Conservation (phyloP, 2,329 filamentous ascomycete genomes). For the Helotiales sp. region DNA sequence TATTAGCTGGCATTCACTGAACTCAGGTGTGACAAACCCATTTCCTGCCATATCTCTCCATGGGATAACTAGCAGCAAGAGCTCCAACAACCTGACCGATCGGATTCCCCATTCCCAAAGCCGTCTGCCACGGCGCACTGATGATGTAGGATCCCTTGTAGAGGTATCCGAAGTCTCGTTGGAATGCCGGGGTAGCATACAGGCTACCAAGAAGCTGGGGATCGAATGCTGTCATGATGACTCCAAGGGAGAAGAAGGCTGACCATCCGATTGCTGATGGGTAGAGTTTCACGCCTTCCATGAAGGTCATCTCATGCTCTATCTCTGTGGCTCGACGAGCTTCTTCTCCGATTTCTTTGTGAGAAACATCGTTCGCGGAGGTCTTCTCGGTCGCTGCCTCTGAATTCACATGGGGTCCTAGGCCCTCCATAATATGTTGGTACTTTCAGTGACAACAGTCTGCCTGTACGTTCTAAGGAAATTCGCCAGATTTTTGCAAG, state of each 20-base stretch:
- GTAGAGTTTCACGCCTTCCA: slow-evolving; percentile 26
- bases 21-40: neutral
- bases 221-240: slow-evolving; percentile 60
- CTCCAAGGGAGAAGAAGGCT: slow-evolving; percentile 61
- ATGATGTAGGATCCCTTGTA: slow-evolving; percentile 47
- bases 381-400: neutral
- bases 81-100: slow-evolving; percentile 44
- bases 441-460: too few species aligned
- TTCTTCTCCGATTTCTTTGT: slow-evolving; percentile 25
- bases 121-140: slow-evolving; percentile 51
- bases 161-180: slow-evolving; percentile 47
- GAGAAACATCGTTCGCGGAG: neutral
- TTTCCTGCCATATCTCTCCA: slow-evolving; percentile 29
- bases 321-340: slow-evolving; percentile 27
- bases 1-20: neutral
- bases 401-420: neutral
- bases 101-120: slow-evolving; percentile 32
- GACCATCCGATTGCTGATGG: slow-evolving; percentile 52
- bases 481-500: too few species aligned
- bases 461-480: too few species aligned
- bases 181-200: slow-evolving; percentile 47
- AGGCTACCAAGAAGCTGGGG: slow-evolving; percentile 51
- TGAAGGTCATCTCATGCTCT: slow-evolving; percentile 26
- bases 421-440: neutral
- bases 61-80: slow-evolving; percentile 51